Percentiles rank a stretch among this genome's conserved stretches.
Evolutionary conservation across 768 basidiomycete genomes (phyloP).

Genomic region (Termitomyces sp.): DNA sequence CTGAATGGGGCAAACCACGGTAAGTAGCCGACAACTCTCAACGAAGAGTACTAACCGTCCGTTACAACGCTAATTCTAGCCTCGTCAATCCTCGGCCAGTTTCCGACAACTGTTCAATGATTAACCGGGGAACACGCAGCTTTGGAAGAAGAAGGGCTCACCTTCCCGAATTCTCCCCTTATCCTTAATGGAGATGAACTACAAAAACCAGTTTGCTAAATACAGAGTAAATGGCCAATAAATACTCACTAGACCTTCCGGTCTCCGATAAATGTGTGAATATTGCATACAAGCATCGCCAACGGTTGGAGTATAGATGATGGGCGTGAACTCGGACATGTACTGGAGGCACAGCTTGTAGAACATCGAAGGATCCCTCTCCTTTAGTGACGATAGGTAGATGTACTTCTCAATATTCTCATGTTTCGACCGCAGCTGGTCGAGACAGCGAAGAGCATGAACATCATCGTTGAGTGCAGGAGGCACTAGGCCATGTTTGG

Average conservation of each 20-base stretch:
- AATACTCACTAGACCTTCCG: constrained; percentile 64
- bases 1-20: constrained; percentile 26
- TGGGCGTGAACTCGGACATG: constrained; percentile 67
- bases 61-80: constrained; percentile 92
- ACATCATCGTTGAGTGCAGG: constrained; percentile 47
- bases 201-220: constrained; percentile 13
- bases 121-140: neutral
- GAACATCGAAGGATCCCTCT: constrained; percentile 69
- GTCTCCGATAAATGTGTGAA: constrained; percentile 70
- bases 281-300: constrained; percentile 87
- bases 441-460: constrained; percentile 55
- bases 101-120: constrained; percentile 45
- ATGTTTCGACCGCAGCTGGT: constrained; percentile 73
- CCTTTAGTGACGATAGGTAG: constrained; percentile 72
- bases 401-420: constrained; percentile 80
- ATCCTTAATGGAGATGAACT: constrained; percentile 81
- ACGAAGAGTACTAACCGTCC: constrained; percentile 51
- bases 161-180: constrained; percentile 68
- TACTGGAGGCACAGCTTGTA: constrained; percentile 70
- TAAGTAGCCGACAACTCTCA: constrained; percentile 2
- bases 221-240: constrained; percentile 4
- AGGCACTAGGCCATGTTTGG: constrained; percentile 55
- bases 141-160: constrained; percentile 13
- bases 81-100: constrained; percentile 68
- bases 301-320: constrained; percentile 91